phyloP scores from a whole-genome alignment of 805 yeast genomes.

The Ogataea nitratoaversa region DNA sequence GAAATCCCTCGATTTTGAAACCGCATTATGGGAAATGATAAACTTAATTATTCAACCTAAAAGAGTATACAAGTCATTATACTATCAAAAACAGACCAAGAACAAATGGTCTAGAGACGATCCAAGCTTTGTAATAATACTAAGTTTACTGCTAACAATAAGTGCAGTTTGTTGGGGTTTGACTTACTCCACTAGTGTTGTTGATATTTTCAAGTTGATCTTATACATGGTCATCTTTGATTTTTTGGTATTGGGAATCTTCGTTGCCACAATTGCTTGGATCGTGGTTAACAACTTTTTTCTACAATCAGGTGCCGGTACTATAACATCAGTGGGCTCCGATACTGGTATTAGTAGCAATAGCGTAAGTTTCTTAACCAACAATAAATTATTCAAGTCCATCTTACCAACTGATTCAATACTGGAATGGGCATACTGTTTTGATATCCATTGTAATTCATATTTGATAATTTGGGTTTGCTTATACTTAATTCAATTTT shows the following conservation, averaged over 20 bases:
- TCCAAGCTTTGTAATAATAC: conserved; percentile 77
- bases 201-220: conserved; percentile 61
- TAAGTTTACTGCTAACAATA: conserved; percentile 59
- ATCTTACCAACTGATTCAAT: conserved; percentile 32
- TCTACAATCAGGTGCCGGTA: conserved; percentile 20
- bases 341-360: no score
- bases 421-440: conserved; percentile 92
- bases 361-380: conserved; percentile 1
- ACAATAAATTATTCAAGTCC: conserved; percentile 25
- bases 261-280: conserved; percentile 75
- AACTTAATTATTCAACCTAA: conserved; percentile 71
- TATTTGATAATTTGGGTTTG: conserved; percentile 75
- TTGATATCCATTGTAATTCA: conserved; percentile 92
- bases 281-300: conserved; percentile 61
- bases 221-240: conserved; percentile 83
- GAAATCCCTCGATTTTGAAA: conserved; percentile 82
- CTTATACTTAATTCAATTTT: conserved; percentile 69
- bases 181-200: conserved; percentile 63
- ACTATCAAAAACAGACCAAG: conserved; percentile 76
- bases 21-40: conserved; percentile 88
- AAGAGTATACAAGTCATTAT: conserved; percentile 75
- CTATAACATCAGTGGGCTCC: no score
- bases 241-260: conserved; percentile 64
- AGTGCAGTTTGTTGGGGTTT: conserved; percentile 91
- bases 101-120: conserved; percentile 87